Evolutionary conservation across 495 filamentous ascomycete species (phyloP), one percentile per base, ranked within the genome.

Genomic region (Aspergillus asperescens): DNA sequence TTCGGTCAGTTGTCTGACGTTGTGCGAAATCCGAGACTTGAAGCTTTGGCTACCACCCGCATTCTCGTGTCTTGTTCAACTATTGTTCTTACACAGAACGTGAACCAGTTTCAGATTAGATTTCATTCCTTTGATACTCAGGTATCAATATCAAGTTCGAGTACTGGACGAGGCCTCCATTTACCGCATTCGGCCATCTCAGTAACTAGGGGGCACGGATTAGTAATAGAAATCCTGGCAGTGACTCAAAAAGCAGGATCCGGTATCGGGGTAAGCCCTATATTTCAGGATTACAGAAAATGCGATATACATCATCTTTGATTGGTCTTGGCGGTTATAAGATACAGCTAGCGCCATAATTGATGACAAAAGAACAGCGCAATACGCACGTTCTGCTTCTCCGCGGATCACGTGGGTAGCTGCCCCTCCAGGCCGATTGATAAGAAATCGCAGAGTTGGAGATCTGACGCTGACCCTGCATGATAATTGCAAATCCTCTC

Each of bases 351-450:
- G 23, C 4, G 7, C 22, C 28, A 24, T 15, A 15, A 5, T 16
- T 15, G 4, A 15, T 9, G 41, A 7, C 41, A 16, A 5, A 29
- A 34, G 16, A 29, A 47, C 29, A 1, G 6, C 1, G 13, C 12
- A 16, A 35, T 47, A 47, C 44, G 12, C 28, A 12, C 4, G 2
- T 32, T 35, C 44, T 47, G 44, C 44, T 47, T 47, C 44, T 47
- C 44, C 44, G 44, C 44, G 44, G 44, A 47, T 47, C 44, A 47
- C 44, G 44, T 47, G 44, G 15, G 3, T 4, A 8, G 27, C 13
- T 47, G 44, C 44, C 44, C 44, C 44, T 47, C 44, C 35, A 23
- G 7, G 29, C 29, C 20, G 44, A 47, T 47, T 47, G 44, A 47
- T 47, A 47, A 47, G 44, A 47, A 47, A 42, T 20, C n/a, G 22